Evolutionary conservation across 352 stramenopile genomes (phyloP).

Genomic region (Phytophthora agathidicida): DNA sequence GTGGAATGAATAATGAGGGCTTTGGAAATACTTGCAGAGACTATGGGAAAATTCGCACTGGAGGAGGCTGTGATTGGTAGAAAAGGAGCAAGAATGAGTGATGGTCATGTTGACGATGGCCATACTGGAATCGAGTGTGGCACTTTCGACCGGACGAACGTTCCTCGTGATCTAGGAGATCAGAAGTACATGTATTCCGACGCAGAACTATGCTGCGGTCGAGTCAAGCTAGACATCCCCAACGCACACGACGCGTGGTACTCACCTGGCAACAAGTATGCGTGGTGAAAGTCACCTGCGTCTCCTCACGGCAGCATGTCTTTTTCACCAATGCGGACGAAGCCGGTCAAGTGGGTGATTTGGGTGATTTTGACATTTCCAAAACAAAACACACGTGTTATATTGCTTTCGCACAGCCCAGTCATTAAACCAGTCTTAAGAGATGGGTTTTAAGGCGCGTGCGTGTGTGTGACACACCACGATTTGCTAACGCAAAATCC

Average conservation of each 20-base stretch:
- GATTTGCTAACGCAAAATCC: slow-evolving; percentile 21
- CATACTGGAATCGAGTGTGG: slow-evolving; percentile 7
- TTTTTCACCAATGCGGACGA: slow-evolving; percentile 19
- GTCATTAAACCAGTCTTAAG: too few species aligned
- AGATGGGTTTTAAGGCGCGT: too few species aligned
- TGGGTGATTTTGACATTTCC: too few species aligned
- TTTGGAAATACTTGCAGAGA: slow-evolving; percentile 1
- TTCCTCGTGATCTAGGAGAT: slow-evolving; percentile 19
- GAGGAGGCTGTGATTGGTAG: slow-evolving; percentile 10
- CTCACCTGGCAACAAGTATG: slow-evolving; percentile 6
- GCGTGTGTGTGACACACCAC: slow-evolving; percentile 9
- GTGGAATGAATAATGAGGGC: slow-evolving; percentile 22
- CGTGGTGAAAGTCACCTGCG: neutral
- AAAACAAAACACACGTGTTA: too few species aligned
- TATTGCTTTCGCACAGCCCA: too few species aligned
- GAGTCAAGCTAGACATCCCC: slow-evolving; percentile 4
- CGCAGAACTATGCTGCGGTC: neutral
- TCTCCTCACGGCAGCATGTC: too few species aligned
- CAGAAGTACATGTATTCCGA: neutral
- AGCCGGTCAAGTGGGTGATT: too few species aligned
- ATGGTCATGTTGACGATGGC: slow-evolving; percentile 27
- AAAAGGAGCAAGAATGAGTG: slow-evolving; percentile 17
- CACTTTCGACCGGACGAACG: slow-evolving; percentile 14
- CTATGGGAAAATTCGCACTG: slow-evolving; percentile 27
- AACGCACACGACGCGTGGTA: neutral